Base-by-base conservation (phyloP, 805 yeast species). In the Candida incommunis region DNA sequence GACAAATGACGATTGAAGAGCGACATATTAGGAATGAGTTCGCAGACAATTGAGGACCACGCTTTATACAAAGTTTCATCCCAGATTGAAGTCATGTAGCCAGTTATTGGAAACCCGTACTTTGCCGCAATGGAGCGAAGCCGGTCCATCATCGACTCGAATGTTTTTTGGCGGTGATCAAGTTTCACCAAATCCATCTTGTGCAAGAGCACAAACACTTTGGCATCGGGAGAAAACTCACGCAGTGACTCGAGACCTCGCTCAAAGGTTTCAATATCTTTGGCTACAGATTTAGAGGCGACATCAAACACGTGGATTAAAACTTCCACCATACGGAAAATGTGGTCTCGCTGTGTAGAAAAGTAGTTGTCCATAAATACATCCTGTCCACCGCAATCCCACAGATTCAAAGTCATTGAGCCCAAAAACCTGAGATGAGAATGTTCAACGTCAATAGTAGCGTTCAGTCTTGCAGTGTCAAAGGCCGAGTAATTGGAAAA, bases 401-500 rank as follows among this genome's bases (percentile, higher is more conserved):
- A 88, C 21, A 92, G 67, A 56, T 90, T 90, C 41, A 92, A 68
- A 1, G 96, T 87, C 94, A 92, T 86, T 60, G 90, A 88, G 1
- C 96, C 96, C 48, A 92, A 68, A 56, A 92, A 88, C 43, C 97
- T 69, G 46, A 92, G 66, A 64, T 90, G 95, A 2, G 96, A 86
- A 59, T 92, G 96, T 59, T 92, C 98, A n/a, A 92, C 96, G 58
- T 92, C 98, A 46, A 92, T 88, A 0, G 98, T 92, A 9, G 98
- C 97, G 1, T 97, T 97, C 13, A 92, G 65, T 47, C 97, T 71
- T 51, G 97, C 72, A 2, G 98, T 92, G 59, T 92, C 98, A 58
- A 90, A 84, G 0, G 98, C 98, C 1, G 95, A 84, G 63, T 92
- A 92, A 59, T 92, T 92, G 54, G 94, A 54, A 63, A 92, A 92